Evolutionary conservation across 1,139 yeast genomes (phyloP).

Genomic region (Debaryomyces nepalensis): DNA sequence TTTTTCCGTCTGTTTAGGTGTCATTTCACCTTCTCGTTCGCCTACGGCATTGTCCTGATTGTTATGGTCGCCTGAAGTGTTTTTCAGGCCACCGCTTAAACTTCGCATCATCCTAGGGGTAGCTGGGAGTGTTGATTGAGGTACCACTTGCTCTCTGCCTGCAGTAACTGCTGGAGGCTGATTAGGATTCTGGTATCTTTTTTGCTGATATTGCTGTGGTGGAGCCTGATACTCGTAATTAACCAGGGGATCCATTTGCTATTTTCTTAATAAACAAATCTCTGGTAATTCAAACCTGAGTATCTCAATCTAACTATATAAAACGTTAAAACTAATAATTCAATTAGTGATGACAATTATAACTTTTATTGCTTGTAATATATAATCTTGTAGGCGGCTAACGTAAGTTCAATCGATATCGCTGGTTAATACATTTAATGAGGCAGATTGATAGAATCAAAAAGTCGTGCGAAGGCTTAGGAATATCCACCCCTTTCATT

Average conservation of each 20-base stretch:
- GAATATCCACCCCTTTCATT: constrained; percentile 6
- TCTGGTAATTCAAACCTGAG: constrained; percentile 9
- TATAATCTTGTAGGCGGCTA: constrained; percentile 2
- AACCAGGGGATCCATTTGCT: constrained; percentile 18
- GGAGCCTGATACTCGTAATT: constrained; percentile 16
- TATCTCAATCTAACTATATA: constrained; percentile 4
- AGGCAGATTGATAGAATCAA: constrained; percentile 10
- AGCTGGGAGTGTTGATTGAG: constrained; percentile 55
- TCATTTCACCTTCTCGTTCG: neutral
- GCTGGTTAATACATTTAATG: constrained; percentile 8
- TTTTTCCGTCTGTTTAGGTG: constrained; percentile 11
- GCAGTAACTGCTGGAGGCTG: neutral
- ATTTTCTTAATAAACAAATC: constrained; percentile 2
- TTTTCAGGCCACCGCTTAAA: constrained; percentile 44
- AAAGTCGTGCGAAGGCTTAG: constrained; percentile 2
- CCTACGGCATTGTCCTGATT: constrained; percentile 1
- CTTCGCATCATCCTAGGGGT: constrained; percentile 80
- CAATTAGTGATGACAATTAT: neutral
- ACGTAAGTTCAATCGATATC: neutral
- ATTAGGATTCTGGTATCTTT: constrained; percentile 10
- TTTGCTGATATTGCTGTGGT: constrained; percentile 11
- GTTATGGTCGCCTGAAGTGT: constrained; percentile 15
- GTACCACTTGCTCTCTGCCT: constrained; percentile 6
- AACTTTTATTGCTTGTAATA: constrained; percentile 1
- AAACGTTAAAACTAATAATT: neutral